A percentile compares a stretch with the other conserved stretches of the same genome.
Conservation (phyloP, 139 green algal genomes). For the Closterium sp. region DNA sequence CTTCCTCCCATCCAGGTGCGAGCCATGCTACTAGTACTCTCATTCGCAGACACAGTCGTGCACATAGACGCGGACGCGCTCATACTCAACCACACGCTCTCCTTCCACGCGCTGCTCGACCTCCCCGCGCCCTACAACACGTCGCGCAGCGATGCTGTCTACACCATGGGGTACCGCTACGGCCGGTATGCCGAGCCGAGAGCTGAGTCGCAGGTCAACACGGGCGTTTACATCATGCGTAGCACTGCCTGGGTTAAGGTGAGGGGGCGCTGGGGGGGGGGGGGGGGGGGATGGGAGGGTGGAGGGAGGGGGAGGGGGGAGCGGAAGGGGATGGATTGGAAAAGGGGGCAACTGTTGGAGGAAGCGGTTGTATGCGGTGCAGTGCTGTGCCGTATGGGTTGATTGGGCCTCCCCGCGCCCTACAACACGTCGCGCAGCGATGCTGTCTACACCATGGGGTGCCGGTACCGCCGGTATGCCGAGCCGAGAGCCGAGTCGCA, state of each 20-base stretch:
- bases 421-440: conserved; percentile 37
- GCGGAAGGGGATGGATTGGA: too few species aligned
- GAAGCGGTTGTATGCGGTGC: too few species aligned
- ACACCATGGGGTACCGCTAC: conserved; percentile 25
- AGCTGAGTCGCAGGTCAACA: conserved; percentile 29
- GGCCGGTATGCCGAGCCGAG: conserved; percentile 12
- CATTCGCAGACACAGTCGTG: conserved; percentile 33
- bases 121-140: conserved; percentile 23
- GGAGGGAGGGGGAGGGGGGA: neutral
- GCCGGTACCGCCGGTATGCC: neutral
- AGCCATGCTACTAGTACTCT: conserved; percentile 33
- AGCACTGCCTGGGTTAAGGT: conserved; percentile 43
- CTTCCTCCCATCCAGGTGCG: neutral
- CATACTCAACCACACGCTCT: conserved; percentile 31
- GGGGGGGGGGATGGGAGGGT: neutral
- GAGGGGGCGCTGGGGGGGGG: too few species aligned
- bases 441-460: conserved; percentile 37
- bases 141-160: conserved; percentile 25
- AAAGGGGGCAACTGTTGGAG: too few species aligned
- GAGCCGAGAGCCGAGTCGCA: conserved; percentile 9
- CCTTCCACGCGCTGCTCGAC: conserved; percentile 22
- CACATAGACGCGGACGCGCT: conserved; percentile 46
- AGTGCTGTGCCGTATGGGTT: too few species aligned
- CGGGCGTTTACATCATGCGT: conserved; percentile 36
- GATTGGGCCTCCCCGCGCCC: neutral